phyloP scores from a whole-genome alignment of 345 rosid species.

The Euphorbia pulcherrima region DNA sequence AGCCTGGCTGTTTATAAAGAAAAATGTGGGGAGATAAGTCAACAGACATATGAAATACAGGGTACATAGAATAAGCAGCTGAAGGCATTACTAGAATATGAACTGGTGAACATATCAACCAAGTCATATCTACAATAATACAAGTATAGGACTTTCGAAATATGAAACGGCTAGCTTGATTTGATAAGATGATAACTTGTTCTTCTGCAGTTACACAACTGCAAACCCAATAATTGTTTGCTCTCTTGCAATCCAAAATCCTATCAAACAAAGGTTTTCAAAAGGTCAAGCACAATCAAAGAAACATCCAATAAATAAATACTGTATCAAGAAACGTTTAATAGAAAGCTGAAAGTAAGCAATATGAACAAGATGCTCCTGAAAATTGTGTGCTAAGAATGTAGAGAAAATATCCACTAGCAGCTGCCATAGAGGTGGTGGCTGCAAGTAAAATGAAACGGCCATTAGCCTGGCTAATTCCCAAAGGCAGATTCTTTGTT shows the following conservation, averaged over 20 bases:
- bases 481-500: conserved; percentile 47
- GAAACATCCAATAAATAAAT: not conserved
- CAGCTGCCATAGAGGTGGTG: conserved; percentile 79
- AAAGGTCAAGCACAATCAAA: conserved; percentile 5
- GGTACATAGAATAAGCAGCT: not conserved
- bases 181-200: not conserved
- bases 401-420: conserved; percentile 86
- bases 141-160: not conserved
- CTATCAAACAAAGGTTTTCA: conserved; percentile 33
- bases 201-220: no score
- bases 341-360: conserved; percentile 65
- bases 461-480: conserved; percentile 44
- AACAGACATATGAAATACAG: conserved; percentile 1
- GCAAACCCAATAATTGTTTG: conserved; percentile 58
- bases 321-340: conserved; percentile 24
- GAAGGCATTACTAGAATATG: not conserved
- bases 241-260: conserved; percentile 65
- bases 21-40: conserved; percentile 14
- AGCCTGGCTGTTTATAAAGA: conserved; percentile 40
- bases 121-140: not conserved
- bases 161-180: not conserved
- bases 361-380: conserved; percentile 69
- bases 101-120: not conserved
- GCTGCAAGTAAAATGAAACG: conserved; percentile 60
- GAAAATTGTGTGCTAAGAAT: conserved; percentile 58